Evolutionary conservation across 2,329 filamentous ascomycete genomes (phyloP), one percentile per base, ranked within the genome.

Genomic region (Fusarium sp.): DNA sequence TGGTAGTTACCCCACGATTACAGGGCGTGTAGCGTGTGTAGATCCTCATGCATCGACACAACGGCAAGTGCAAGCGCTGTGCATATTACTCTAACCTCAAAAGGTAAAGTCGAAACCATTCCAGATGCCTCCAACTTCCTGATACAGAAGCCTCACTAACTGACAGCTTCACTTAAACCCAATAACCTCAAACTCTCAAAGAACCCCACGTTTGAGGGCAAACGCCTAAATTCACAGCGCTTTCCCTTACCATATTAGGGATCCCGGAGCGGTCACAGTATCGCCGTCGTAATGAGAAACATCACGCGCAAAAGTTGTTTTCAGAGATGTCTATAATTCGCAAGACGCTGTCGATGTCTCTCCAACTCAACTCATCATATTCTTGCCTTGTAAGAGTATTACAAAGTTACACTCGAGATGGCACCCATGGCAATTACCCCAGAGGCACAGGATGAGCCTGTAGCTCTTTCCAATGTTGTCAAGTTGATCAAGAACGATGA

Each of bases 401-500:
- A 43, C 19, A 37, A 47, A 49, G 8, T 49, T 22, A 8, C 15
- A 22, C 20, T n/a, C 47, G 35, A 49, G 39, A 74, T 74, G 72
- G 67, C 72, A 48, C 72, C 72, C 33, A 72, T 61, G 56, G 72
- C 72, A 56, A 66, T 70, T 26, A 49, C 60, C 24, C 50, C 64
- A 46, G 69, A 72, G 47, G 51, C 50, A 57, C 61, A 51, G 24
- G 61, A 69, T 28, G 56, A 71, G 48, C 62, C 68, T 37, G 41
- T 52, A n/a, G 50, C 59, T 33, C 53, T 56, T 24, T 62, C 67
- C 44, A 66, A 48, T 9, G 65, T 74, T 20, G 53, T 74, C 58
- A 74, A 74, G 45, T 39, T 67, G 28, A 74, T 74, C 56, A 63
- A 71, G 40, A 73, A 68, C 13, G 71, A 74, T 35, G 72, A 75